phyloP scores from a whole-genome alignment of 2,329 filamentous ascomycete genomes.

The Stachybotrys elegans region DNA sequence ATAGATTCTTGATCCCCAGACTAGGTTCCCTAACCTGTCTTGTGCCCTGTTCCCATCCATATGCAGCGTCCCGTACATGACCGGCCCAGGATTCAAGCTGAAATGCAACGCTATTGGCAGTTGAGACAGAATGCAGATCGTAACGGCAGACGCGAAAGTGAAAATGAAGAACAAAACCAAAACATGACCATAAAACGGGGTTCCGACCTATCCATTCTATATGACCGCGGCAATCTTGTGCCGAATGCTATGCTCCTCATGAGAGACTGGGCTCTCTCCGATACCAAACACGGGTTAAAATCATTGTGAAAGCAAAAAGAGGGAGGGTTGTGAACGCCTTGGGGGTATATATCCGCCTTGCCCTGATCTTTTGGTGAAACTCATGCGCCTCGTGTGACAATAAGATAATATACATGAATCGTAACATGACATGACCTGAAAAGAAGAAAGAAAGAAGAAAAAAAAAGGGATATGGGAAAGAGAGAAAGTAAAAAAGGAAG shows the following conservation, averaged over 20 bases:
- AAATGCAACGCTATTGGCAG: too few species aligned
- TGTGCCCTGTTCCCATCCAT: too few species aligned
- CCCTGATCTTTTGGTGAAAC: conserved; percentile 1
- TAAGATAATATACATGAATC: not conserved
- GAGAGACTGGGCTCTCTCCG: not conserved
- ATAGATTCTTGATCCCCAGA: too few species aligned
- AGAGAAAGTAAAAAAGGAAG: not conserved
- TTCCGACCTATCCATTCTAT: not conserved
- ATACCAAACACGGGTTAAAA: not conserved
- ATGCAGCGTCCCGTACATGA: too few species aligned
- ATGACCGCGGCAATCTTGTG: not conserved
- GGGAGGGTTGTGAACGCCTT: not conserved
- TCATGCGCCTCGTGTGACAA: not conserved
- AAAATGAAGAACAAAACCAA: too few species aligned
- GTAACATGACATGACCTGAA: not conserved
- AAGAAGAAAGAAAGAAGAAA: not conserved
- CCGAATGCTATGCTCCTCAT: not conserved
- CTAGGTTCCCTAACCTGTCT: too few species aligned
- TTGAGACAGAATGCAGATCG: too few species aligned
- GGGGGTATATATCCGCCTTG: not conserved
- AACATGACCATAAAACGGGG: too few species aligned
- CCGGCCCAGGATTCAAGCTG: too few species aligned
- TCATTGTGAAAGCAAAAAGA: not conserved
- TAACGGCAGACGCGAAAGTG: too few species aligned
- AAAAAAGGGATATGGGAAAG: not conserved